Base-by-base conservation (phyloP, 2,329 filamentous ascomycete genomes). In the Paracoccidioides brasiliensis region DNA sequence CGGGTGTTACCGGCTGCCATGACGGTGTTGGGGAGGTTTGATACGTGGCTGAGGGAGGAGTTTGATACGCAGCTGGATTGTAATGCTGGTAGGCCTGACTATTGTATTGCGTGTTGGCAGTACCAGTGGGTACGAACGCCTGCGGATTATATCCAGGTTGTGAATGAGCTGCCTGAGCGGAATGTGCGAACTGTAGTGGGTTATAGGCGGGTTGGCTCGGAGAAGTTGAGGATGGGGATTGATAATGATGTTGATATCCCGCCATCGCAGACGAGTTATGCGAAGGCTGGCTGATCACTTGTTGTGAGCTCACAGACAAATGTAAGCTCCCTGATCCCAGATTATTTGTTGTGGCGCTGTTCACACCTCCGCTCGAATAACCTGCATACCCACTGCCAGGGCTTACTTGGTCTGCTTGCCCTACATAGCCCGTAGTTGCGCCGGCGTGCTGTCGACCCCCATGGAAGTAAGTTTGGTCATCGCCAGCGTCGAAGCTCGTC, bases 401-500 rank as follows among this genome's bases (percentile, higher is more conserved):
- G 54, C 64, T 59, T 62, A 64, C 58, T 61, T 71, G 62, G 54
- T 63, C 60, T 62, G 64, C 58, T 61, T 67, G 66, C 63, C 72
- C 62, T 60, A 64, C 52, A 60, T 70, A 70, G 28, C 67, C 65
- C 54, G 65, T 55, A 55, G 64, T 65, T 15, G 64, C 62, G 54
- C 72, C 72, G 42, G 66, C 61, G 48, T 64, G 61, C 35, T 62
- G 62, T 45, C 63, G 62, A 8, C 65, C 53, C 8, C 66, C 55
- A 56, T 72, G 70, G 56, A 73, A 72, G 55, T 82, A 80, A 51
- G 74, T 71, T 50, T 77, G 74, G 67, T 91, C 86, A 68, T 93
- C 88, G 60, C 85, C 86, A 61, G 78, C 81, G 68, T 89, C 84
- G 74, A 88, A 90, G 74, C 85, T 91, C 51, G 81, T 79, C 60